Evolutionary conservation across 108 stramenopile species (phyloP).

Genomic region (Stephanodiscus minutulus): DNA sequence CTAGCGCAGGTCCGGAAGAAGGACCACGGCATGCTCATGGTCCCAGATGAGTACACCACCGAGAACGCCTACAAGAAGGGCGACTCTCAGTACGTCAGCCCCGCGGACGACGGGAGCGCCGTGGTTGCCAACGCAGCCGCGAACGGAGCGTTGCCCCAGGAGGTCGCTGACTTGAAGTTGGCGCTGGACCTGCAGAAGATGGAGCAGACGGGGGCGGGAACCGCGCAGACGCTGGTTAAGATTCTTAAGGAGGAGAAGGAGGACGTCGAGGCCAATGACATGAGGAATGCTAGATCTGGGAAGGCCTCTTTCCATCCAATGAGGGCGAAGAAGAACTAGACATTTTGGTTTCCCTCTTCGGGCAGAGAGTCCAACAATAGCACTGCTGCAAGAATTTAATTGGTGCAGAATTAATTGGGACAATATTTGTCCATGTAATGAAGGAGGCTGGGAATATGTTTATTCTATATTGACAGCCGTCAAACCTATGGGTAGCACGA

Average conservation of each 20-base stretch:
- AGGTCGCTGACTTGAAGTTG: constrained; percentile 72
- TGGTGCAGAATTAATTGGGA: background rate
- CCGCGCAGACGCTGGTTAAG: constrained; percentile 75
- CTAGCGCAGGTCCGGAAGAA: constrained; percentile 83
- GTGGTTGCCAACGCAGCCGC: constrained; percentile 46
- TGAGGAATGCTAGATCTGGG: constrained; percentile 51
- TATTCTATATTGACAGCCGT: background rate
- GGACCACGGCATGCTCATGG: constrained; percentile 84
- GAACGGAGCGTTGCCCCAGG: constrained; percentile 65
- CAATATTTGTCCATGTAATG: background rate
- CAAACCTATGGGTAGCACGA: background rate
- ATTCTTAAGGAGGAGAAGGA: constrained; percentile 72
- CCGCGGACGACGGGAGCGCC: constrained; percentile 33
- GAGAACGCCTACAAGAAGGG: constrained; percentile 81
- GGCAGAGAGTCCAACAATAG: background rate
- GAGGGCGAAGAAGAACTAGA: constrained; percentile 49
- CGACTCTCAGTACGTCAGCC: constrained; percentile 42
- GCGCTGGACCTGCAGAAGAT: constrained; percentile 88
- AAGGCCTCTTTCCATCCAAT: constrained; percentile 49
- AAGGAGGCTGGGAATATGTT: background rate
- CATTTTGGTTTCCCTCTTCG: background rate
- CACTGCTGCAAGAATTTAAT: background rate
- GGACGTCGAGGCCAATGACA: constrained; percentile 51
- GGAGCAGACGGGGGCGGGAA: constrained; percentile 87
- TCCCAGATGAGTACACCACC: constrained; percentile 85